phyloP scores from a whole-genome alignment of 495 filamentous ascomycete species.

The Aspergillus mulundensis region DNA sequence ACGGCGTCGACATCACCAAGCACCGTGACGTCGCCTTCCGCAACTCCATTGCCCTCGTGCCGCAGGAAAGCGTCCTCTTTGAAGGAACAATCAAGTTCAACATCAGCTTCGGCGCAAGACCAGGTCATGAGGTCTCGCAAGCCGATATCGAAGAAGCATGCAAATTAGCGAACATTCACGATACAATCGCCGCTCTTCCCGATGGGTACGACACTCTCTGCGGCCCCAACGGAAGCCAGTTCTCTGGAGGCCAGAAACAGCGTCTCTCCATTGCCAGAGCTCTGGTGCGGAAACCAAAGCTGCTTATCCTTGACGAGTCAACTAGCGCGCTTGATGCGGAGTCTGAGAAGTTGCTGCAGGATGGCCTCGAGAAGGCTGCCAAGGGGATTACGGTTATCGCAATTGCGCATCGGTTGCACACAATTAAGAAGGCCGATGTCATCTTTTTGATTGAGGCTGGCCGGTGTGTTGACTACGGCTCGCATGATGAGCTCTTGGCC shows the following conservation, averaged over 20 bases:
- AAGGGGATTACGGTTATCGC: constrained; percentile 73
- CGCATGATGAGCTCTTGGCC: constrained; percentile 61
- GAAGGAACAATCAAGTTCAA: constrained; percentile 54
- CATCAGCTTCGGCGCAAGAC: constrained; percentile 46
- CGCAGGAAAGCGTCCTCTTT: constrained; percentile 53
- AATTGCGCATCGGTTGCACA: constrained; percentile 74
- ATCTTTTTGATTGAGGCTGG: constrained; percentile 76
- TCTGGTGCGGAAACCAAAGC: constrained; percentile 63
- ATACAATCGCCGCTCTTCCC: constrained; percentile 51
- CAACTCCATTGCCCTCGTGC: constrained; percentile 48
- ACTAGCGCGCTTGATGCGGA: constrained; percentile 72
- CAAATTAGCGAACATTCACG: constrained; percentile 55
- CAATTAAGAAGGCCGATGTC: constrained; percentile 68
- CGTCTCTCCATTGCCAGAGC: constrained; percentile 72
- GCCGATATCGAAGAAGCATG: constrained; percentile 55
- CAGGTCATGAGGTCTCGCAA: constrained; percentile 35
- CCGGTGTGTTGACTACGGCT: constrained; percentile 60
- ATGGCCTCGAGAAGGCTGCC: constrained; percentile 59
- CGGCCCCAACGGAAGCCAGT: constrained; percentile 56
- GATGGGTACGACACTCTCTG: constrained; percentile 62
- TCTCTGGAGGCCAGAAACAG: constrained; percentile 78
- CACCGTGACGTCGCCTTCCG: constrained; percentile 37
- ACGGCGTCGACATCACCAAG: constrained; percentile 39
- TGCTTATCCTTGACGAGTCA: constrained; percentile 76
- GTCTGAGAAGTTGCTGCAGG: constrained; percentile 67